Base-by-base conservation (phyloP, 768 basidiomycete species). In the Kwoniella pini region DNA sequence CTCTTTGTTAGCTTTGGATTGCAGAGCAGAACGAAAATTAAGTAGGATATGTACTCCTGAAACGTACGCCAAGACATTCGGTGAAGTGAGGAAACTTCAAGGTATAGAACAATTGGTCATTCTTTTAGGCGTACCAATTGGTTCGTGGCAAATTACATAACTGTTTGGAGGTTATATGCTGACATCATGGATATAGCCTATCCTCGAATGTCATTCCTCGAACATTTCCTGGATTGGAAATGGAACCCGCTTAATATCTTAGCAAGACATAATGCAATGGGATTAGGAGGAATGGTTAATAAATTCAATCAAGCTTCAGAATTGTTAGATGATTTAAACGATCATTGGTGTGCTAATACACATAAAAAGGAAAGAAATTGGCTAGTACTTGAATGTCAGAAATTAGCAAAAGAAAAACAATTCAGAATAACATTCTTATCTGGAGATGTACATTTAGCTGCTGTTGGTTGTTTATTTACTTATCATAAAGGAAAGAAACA, bases 361-460 rank as follows among this genome's bases (percentile, higher is more conserved):
- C 72, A 75, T 60, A 79, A 96, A 88, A 83, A 83, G 80, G 96
- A 98, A 79, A 87, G 95, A 54, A 97, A 98, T 76, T 87, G 85
- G 86, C 81, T 97, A 24, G 84, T 98, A 43, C 82, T 86, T 64
- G 84, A 88, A 72, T 82, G 90, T 64, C 95, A 97, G 76, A 80
- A 82, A 21, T 82, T 91, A 63, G 88, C 93, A 0, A 77, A 80
- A 43, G 76, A 79, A 48, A 86, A 84, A 76, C 81, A 83, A 26
- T 77, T 88, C 28, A 85, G 96, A 26, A 82, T 99, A n/a, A 84
- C 87, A 0, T 93, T 94, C 78, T 71, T 98, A 17, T 88, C 88
- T 0, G 96, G 96, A 3, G 94, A 99, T 75, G 95, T 97, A 13
- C 95, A 97, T 73, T 89, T 89, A 67, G 89, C 89, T 0, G 89